These are phyloP conservation scores for Coffea eugenioides DNA, from an alignment of 257 asterid genomes.

Conservation along the genomic window DNA sequence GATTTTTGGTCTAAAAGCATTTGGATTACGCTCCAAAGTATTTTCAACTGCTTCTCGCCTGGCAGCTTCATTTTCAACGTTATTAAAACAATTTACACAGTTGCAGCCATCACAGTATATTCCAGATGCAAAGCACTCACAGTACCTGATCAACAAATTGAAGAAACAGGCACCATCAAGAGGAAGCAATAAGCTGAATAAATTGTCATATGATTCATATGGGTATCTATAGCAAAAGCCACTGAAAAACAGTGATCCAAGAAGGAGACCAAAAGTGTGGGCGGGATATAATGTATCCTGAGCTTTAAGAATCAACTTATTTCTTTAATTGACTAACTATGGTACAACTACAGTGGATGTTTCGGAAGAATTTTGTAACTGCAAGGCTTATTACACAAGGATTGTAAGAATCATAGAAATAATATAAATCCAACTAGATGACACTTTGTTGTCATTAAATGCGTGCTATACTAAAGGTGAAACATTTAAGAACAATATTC, in stretches of 20 bases:
- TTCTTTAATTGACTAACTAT: not conserved
- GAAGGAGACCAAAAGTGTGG: slow-evolving; percentile 1
- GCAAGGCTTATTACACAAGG: not conserved
- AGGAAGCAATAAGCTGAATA: slow-evolving; percentile 2
- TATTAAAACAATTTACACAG: slow-evolving; percentile 84
- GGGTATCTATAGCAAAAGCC: not conserved
- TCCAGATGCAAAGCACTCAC: slow-evolving; percentile 98
- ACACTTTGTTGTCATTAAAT: not conserved
- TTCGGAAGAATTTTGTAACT: not conserved
- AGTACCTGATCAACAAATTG: slow-evolving; percentile 61
- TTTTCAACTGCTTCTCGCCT: slow-evolving; percentile 92
- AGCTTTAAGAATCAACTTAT: not conserved
- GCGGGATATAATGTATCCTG: not conserved
- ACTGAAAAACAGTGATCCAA: not conserved
- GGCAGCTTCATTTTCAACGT: slow-evolving; percentile 77
- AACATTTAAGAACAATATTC: not conserved
- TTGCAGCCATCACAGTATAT: slow-evolving; percentile 92
- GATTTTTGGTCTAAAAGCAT: slow-evolving; percentile 94
- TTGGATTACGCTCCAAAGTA: slow-evolving; percentile 89
- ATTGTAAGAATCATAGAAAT: not conserved
- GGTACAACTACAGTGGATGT: not conserved
- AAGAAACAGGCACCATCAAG: not conserved
- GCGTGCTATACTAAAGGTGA: not conserved
- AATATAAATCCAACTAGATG: not conserved
- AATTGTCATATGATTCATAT: not conserved